phyloP scores from a whole-genome alignment of 129 eudicot species.

The Tagetes patula region DNA sequence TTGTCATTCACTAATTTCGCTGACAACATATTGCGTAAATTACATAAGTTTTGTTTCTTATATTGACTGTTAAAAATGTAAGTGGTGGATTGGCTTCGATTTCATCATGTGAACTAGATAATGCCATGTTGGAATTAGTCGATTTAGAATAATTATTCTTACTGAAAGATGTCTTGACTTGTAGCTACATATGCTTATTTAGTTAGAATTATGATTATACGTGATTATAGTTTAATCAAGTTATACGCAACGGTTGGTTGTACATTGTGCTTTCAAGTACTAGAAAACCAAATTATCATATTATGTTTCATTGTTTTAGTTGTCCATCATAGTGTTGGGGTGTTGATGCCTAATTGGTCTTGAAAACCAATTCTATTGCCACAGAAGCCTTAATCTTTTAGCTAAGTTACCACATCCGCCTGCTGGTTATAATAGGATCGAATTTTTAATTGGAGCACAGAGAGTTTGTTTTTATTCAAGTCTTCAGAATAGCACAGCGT shows the following conservation, averaged over 20 bases:
- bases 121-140: background rate
- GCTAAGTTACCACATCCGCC: slow-evolving; percentile 1
- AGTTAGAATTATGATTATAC: background rate
- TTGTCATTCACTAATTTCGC: background rate
- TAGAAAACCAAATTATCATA: background rate
- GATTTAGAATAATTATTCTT: background rate
- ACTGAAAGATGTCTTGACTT: slow-evolving; percentile 3
- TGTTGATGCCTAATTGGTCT: background rate
- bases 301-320: background rate
- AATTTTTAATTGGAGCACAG: background rate
- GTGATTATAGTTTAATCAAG: background rate
- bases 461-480: background rate
- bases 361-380: slow-evolving; percentile 5
- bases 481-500: background rate
- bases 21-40: background rate
- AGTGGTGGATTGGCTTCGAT: background rate
- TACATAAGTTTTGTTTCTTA: background rate
- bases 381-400: background rate
- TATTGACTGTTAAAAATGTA: background rate
- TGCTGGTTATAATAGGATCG: slow-evolving; percentile 15
- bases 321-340: background rate
- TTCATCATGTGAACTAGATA: slow-evolving; percentile 1
- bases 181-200: slow-evolving; percentile 2
- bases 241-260: background rate
- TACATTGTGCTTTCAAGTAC: background rate